Base-by-base conservation (phyloP, 345 rosid species). In the Gossypium ekmanianum region DNA sequence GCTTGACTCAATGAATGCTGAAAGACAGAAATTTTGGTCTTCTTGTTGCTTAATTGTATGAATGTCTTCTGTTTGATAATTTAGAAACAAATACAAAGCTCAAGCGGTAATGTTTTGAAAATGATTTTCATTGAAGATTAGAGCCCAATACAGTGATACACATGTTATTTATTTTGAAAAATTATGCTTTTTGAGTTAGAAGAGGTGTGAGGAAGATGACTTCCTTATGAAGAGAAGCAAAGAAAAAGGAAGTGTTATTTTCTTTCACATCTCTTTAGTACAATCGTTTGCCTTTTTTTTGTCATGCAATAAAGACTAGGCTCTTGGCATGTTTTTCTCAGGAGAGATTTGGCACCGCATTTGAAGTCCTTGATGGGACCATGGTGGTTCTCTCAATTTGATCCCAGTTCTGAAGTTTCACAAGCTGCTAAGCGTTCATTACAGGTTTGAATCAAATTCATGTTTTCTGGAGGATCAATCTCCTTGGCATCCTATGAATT, bases 371-470 rank as follows among this genome's bases (percentile, higher is more conserved):
- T 94, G 78, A 91, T 94, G 94, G 98, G 98, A 73, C 98, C 98
- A 16, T 94, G 98, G 98, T 94, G 98, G 98, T 88, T 88, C 85
- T 89, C 98, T 57, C 98, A 93, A 82, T 94, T 94, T 79, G 98
- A 94, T 84, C 76, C 88, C 67, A 89, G 73, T 84, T 82, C 87
- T 81, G 98, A 94, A 87, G 96, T 93, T 87, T 85, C 97, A 78
- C 85, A 88, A 77, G 91, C 90, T 78, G 97, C 98, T 74, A 91
- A 91, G 87, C 82, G 79, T 61, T 94, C 98, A 51, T 84, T 94
- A 18, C 94, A 91, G 98, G 98, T 94, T 76, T 71, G 74, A 71
- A 71, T 29, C 48, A 34, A 71, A 71, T 39, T 51, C 48, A 27
- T 52, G 27, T 29, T 54, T 69, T 70, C 26, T 54, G 47, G 16